These are phyloP conservation scores for Aspergillus sp. DNA, from an alignment of 2,329 filamentous ascomycete genomes.

Conservation along the genomic window DNA sequence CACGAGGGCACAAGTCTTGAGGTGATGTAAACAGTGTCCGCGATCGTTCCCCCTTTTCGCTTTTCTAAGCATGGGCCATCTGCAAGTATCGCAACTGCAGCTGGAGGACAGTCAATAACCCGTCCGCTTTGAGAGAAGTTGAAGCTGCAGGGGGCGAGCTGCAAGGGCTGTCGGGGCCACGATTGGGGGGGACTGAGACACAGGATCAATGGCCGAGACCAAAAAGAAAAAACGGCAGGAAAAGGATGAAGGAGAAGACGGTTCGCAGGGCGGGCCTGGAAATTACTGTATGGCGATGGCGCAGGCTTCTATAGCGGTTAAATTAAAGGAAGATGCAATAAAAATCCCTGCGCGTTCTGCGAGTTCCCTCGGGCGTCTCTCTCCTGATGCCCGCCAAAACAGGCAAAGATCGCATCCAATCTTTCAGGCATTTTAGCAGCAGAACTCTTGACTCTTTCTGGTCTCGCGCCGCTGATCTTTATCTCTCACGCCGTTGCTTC, in stretches of 20 bases:
- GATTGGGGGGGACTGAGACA: neutral
- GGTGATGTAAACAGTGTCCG: neutral
- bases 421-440: neutral
- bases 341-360: neutral
- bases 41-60: constrained; percentile 7
- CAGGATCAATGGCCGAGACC: neutral
- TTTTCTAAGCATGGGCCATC: constrained; percentile 9
- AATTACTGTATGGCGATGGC: neutral
- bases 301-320: neutral
- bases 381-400: constrained; percentile 7
- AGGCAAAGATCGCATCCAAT: constrained; percentile 5
- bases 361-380: constrained; percentile 1
- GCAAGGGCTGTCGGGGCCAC: constrained; percentile 1
- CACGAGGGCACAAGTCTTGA: constrained; percentile 1
- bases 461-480: constrained; percentile 5
- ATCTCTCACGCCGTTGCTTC: neutral
- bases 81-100: neutral
- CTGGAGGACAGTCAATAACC: neutral
- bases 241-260: neutral
- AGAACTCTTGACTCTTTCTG: neutral
- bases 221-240: neutral
- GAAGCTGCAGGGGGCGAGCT: constrained; percentile 11
- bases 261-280: neutral
- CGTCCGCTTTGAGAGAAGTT: constrained; percentile 4
- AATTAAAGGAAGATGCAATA: neutral